Base-by-base conservation (phyloP, 768 basidiomycete genomes). In the Paxillus ammoniavirescens region DNA sequence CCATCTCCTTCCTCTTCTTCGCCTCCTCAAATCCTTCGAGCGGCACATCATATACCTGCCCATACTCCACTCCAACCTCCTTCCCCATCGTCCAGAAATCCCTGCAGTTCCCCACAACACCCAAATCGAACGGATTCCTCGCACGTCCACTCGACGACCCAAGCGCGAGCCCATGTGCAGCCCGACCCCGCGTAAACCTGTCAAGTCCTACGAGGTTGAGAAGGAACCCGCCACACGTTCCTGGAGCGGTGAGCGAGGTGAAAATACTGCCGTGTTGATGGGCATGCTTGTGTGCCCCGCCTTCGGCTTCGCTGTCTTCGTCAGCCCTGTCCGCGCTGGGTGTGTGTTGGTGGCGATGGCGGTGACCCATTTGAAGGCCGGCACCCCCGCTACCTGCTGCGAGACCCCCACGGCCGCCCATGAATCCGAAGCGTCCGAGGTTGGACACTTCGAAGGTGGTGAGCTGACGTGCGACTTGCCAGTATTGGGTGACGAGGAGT, bases 381-480 rank as follows among this genome's bases (percentile, higher is more conserved):
- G 88, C 74, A 50, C 78, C 82, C 3, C 67, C 67, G 7, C 82
- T 77, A 7, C 75, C 75, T 17, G 89, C 75, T 36, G 79, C 82
- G 2, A 84, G 81, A 17, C 83, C 83, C 0, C 85, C 90, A 38
- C 91, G 84, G 0, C 95, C 95, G 36, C 97, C 96, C 93, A 99
- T 96, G 75, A 87, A 98, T 12, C 97, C 96, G 64, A 87, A 98
- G 43, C 96, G 82, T 3, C 96, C 93, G 2, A 98, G 83, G 65
- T 99, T 99, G 54, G 87, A 87, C 3, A 98, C 92, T 66, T 99
- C 96, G 50, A 95, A 80, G 0, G 96, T 98, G 2, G 96, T 99
- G 82, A 98, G 92, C 65, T 98, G 95, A 23, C 87, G 82, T 2
- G 87, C 82, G 50, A 98, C 84, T 71, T 99, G 97, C 91, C 91